Evolutionary conservation across 1,284 basidiomycete species (phyloP).

Genomic region (Anthracocystis panici-leucophaei): DNA sequence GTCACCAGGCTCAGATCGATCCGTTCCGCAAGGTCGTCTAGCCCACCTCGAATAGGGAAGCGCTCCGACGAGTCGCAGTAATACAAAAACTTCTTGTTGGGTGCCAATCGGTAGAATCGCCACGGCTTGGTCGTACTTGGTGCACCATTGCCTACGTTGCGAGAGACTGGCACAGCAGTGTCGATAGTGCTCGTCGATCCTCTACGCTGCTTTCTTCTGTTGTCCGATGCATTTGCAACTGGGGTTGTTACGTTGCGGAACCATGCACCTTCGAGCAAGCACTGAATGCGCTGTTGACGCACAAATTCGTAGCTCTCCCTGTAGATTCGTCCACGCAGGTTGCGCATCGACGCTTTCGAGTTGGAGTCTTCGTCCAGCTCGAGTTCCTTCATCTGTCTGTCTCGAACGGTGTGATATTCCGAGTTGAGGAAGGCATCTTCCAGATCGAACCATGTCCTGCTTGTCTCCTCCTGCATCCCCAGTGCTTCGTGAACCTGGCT

Average conservation of each 20-base stretch:
- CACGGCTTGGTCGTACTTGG: constrained; percentile 42
- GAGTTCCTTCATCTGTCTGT: constrained; percentile 92
- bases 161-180: constrained; percentile 16
- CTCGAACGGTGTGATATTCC: constrained; percentile 87
- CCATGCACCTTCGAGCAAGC: constrained; percentile 89
- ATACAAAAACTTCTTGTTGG: constrained; percentile 80
- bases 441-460: constrained; percentile 81
- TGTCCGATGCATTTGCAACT: background rate
- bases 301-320: constrained; percentile 94
- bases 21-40: constrained; percentile 86
- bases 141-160: constrained; percentile 10
- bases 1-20: constrained; percentile 68
- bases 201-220: constrained; percentile 14
- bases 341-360: constrained; percentile 70
- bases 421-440: constrained; percentile 85
- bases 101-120: constrained; percentile 70
- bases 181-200: constrained; percentile 39
- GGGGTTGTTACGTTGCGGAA: constrained; percentile 75
- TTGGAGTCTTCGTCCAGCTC: constrained; percentile 85
- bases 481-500: constrained; percentile 76
- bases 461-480: constrained; percentile 79
- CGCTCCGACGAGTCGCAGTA: constrained; percentile 83
- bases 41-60: constrained; percentile 80
- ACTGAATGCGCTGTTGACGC: constrained; percentile 87
- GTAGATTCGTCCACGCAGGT: constrained; percentile 85